Base-by-base conservation (phyloP, 2,329 filamentous ascomycete species). In the Alternaria infectoria region DNA sequence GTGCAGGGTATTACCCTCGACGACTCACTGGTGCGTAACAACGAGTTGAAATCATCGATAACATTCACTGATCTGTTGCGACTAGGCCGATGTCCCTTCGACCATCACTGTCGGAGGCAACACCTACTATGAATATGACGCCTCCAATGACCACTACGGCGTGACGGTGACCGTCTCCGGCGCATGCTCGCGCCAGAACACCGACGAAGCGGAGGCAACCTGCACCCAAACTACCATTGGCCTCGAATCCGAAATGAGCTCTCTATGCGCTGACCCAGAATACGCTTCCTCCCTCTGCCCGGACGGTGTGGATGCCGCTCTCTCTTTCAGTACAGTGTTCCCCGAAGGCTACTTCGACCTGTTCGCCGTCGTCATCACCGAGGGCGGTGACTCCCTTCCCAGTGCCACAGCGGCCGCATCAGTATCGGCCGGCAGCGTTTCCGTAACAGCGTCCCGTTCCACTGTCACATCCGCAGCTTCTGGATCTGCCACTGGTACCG, bases 361-460 rank as follows among this genome's bases (percentile, higher is more conserved):
- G 11, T 71, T 68, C 54, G 56, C 67, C 17, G 44, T 77, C 15
- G 59, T 75, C 54, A 69, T 77, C 49, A 78, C 76, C 2, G 74
- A 74, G 11, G 74, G 74, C 15, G 62, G 59, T 7, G 69, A 77
- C 28, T 74, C 72, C 52, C 64, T 78, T 7, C 60, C 60, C 19
- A 61, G 62, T 17, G 71, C 72, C 6, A 69, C 72, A 15, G 68
- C 69, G 1, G 69, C 67, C 25, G 69, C 67, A 6, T 69, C 72
- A 9, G 61, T 66, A 19, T 69, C 68, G 4, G 63, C 32, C 12
- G 59, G 61, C 28, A 59, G 66, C 49, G 67, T 69, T 23, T 54
- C 64, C 28, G 46, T 36, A 32, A 51, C 49, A 51, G 49, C 49
- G 13, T 32, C 49, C 8, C 49, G 49, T 21, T 51, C 54, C 11